Evolutionary conservation across 371 early-diverging fungal genomes (phyloP), one percentile per base, ranked within the genome.

Genomic region (Mucor velutinosus): DNA sequence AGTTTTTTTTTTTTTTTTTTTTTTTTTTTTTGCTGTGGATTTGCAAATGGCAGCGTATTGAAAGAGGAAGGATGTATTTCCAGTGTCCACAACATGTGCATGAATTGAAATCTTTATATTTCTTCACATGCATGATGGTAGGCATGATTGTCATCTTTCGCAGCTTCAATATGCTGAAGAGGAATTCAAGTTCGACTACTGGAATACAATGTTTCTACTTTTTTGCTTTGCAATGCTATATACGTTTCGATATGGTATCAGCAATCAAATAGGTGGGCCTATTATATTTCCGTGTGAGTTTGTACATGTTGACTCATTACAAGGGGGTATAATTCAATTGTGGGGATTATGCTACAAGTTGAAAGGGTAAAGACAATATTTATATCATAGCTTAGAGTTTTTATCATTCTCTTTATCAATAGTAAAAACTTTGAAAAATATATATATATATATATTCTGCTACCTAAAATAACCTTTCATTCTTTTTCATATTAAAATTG

Each of bases 381-480:
- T 51, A 25, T 51, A 51, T 51, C 10, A 25, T 51, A 51, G 51
- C 25, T 51, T 51, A 51, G 51, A 51, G 51, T 51, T 51, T 51
- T 51, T 51, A 51, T 51, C 51, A 51, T 51, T 25, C 12, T 51
- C 25, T 25, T 51, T 25, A 45, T 19, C 23, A 21, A 51, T 23
- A 51, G 51, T 51, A 51, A 51, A 51, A 51, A 51, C 51, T 51
- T 51, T 23, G 39, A 35, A 39, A 35, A 35, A 29, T 39, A 25
- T 23, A 59, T 37, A 59, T 23, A 59, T 37, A 59, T 37, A 58
- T 39, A 11, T 59, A 33, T 35, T 35, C 8, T 53, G 19, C 33
- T n/a, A 32, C 17, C 30, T 37, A 35, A 57, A 15, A 21, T n/a
- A 27, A 32, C 32, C n/a, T 53, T 49, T 49, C 21, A 8, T 49